phyloP scores from a whole-genome alignment of 2,329 filamentous ascomycete genomes.

The Stagonosporopsis cucurbitacearum region DNA sequence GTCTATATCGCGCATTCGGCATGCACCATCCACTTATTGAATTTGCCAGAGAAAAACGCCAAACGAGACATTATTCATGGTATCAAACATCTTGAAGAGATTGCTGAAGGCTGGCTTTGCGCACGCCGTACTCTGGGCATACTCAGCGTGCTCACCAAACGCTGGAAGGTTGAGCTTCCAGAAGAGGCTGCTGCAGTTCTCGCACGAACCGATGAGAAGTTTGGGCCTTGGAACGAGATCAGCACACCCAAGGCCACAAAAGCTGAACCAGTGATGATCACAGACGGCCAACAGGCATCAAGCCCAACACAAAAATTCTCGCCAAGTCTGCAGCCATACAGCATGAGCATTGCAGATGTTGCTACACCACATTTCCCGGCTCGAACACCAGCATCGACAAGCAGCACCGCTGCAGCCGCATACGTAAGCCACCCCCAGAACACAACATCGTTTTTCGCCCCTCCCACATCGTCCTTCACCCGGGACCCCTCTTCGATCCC shows the following conservation, averaged over 20 bases:
- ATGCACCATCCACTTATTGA: constrained; percentile 92
- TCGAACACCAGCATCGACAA: constrained; percentile 6
- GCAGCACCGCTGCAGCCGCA: constrained; percentile 19
- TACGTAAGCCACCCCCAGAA: constrained; percentile 15
- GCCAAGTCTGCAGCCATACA: constrained; percentile 40
- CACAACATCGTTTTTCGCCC: constrained; percentile 20
- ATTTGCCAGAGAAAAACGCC: constrained; percentile 90
- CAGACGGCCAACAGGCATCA: constrained; percentile 24
- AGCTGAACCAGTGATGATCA: constrained; percentile 23
- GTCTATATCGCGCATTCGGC: constrained; percentile 96
- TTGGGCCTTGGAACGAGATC: constrained; percentile 64
- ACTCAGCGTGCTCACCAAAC: constrained; percentile 81
- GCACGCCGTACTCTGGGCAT: constrained; percentile 85
- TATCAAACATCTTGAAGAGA: constrained; percentile 90
- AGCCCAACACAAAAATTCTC: constrained; percentile 31
- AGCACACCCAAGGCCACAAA: constrained; percentile 34
- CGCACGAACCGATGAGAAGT: constrained; percentile 79
- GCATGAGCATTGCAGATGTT: constrained; percentile 34
- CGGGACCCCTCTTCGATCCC: constrained; percentile 43
- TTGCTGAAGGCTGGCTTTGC: constrained; percentile 92
- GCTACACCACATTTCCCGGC: constrained; percentile 26
- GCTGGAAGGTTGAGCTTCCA: constrained; percentile 87
- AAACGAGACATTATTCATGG: constrained; percentile 89
- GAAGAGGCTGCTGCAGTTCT: constrained; percentile 80
- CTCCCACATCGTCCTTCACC: constrained; percentile 31